Evolutionary conservation across 2,329 filamentous ascomycete species (phyloP).

Genomic region (Colletotrichum sp.): DNA sequence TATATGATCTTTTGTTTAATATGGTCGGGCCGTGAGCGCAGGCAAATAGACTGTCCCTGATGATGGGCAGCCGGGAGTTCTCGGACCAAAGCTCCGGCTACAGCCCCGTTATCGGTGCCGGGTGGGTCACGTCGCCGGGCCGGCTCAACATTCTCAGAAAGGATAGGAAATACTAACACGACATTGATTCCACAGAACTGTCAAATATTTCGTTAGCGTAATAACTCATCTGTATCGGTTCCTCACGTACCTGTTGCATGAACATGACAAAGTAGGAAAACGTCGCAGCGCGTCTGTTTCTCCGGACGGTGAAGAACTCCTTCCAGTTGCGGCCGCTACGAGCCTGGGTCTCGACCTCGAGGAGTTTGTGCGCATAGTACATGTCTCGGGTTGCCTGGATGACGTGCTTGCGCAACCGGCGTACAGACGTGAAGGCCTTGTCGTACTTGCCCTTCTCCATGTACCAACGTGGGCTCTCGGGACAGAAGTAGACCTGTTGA

Average conservation of each 20-base stretch:
- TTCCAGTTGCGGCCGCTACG: constrained; percentile 32
- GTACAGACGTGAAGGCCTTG: constrained; percentile 49
- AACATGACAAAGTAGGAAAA: constrained; percentile 41
- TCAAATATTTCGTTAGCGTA: neutral
- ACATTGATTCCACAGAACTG: constrained; percentile 53
- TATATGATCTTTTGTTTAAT: neutral
- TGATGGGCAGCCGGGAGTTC: too few species aligned
- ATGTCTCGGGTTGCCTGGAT: constrained; percentile 56
- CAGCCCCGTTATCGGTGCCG: neutral
- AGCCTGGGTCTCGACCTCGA: constrained; percentile 34
- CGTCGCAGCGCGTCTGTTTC: constrained; percentile 39
- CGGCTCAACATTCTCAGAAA: neutral
- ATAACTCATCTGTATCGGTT: too few species aligned
- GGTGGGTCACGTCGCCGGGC: neutral
- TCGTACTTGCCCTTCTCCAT: constrained; percentile 52
- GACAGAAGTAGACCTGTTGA: constrained; percentile 51
- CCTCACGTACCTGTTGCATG: constrained; percentile 27
- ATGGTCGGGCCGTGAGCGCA: neutral
- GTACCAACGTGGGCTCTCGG: constrained; percentile 58
- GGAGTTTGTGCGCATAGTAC: constrained; percentile 49
- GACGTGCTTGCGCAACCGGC: constrained; percentile 47
- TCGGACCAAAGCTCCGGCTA: neutral
- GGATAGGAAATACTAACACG: neutral
- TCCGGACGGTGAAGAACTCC: constrained; percentile 39
- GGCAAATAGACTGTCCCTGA: neutral